A percentile compares a stretch with the other conserved stretches of the same genome.
Evolutionary conservation across 345 rosid species (phyloP).

Genomic region (Schrenkiella parvula): DNA sequence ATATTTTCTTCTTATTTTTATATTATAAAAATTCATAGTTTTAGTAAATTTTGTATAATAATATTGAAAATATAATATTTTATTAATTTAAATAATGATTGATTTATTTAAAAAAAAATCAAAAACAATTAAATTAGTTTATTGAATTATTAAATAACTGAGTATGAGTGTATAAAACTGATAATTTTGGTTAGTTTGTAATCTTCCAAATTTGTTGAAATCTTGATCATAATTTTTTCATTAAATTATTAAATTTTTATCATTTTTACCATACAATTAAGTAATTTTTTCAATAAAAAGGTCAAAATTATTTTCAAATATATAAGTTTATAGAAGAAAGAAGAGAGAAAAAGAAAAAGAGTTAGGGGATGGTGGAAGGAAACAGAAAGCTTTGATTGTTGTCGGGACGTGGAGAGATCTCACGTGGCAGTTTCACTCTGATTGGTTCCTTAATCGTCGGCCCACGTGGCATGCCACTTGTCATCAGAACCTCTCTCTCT

Average conservation of each 20-base stretch:
- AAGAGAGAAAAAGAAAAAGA: not conserved
- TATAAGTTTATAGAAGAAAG: not conserved
- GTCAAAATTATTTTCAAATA: not conserved
- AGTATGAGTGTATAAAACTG: too few relatives aligned
- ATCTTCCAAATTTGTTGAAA: not conserved
- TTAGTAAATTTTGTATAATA: too few relatives aligned
- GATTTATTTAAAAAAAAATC: too few relatives aligned
- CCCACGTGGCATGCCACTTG: constrained; percentile 38
- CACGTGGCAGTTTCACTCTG: constrained; percentile 30
- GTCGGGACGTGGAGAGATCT: constrained; percentile 22
- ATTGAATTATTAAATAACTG: too few relatives aligned
- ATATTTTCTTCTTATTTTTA: too few relatives aligned
- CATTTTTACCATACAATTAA: not conserved
- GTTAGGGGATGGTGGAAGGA: not conserved
- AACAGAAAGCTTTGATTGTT: constrained; percentile 13
- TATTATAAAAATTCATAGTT: too few relatives aligned
- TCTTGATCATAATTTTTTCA: too few relatives aligned
- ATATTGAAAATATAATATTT: too few relatives aligned
- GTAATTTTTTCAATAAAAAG: not conserved
- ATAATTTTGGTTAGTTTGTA: too few relatives aligned
- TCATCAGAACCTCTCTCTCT: constrained; percentile 18
- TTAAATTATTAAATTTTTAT: not conserved
- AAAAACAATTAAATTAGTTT: too few relatives aligned
- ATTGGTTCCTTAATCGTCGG: constrained; percentile 29
- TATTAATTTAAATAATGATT: too few relatives aligned